A percentile compares a stretch with the other conserved stretches of the same genome.
Conservation (phyloP, 2,329 filamentous ascomycete species). For the Alternaria sp. region DNA sequence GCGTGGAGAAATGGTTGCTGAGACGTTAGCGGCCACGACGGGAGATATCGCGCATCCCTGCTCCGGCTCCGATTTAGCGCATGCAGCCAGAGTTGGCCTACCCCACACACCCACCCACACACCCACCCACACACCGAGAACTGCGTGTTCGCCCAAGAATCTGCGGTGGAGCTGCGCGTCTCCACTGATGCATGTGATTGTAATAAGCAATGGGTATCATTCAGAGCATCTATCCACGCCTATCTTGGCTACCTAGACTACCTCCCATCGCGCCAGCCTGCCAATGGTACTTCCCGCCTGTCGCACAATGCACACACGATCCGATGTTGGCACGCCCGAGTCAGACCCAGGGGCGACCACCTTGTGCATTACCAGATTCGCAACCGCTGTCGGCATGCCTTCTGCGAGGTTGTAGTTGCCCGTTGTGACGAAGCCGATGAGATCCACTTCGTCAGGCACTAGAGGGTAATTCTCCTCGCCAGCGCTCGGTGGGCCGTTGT, state of each 20-base stretch:
- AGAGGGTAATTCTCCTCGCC: slow-evolving; percentile 61
- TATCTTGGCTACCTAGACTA: slow-evolving; percentile 52
- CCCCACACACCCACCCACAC: slow-evolving; percentile 11
- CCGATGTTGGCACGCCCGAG: slow-evolving; percentile 22
- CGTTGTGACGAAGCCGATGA: slow-evolving; percentile 89
- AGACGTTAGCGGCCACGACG: slow-evolving; percentile 31
- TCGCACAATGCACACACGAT: slow-evolving; percentile 76
- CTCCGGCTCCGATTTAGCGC: slow-evolving; percentile 20
- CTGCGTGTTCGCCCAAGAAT: slow-evolving; percentile 1
- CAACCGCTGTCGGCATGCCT: slow-evolving; percentile 78
- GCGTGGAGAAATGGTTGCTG: slow-evolving; percentile 23
- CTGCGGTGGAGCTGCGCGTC: neutral
- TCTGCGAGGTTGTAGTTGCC: slow-evolving; percentile 82
- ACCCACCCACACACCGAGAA: slow-evolving; percentile 7
- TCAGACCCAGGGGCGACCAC: slow-evolving; percentile 55
- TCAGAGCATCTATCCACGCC: neutral
- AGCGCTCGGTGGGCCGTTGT: slow-evolving; percentile 25
- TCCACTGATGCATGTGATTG: neutral
- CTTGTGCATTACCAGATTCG: slow-evolving; percentile 68
- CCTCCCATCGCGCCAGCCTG: slow-evolving; percentile 79
- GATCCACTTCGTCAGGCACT: slow-evolving; percentile 75
- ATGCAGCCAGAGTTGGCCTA: slow-evolving; percentile 14
- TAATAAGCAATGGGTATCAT: neutral
- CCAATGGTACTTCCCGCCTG: slow-evolving; percentile 80
- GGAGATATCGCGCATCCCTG: slow-evolving; percentile 27